phyloP scores from a whole-genome alignment of 768 basidiomycete genomes.

The Galerina marginata region DNA sequence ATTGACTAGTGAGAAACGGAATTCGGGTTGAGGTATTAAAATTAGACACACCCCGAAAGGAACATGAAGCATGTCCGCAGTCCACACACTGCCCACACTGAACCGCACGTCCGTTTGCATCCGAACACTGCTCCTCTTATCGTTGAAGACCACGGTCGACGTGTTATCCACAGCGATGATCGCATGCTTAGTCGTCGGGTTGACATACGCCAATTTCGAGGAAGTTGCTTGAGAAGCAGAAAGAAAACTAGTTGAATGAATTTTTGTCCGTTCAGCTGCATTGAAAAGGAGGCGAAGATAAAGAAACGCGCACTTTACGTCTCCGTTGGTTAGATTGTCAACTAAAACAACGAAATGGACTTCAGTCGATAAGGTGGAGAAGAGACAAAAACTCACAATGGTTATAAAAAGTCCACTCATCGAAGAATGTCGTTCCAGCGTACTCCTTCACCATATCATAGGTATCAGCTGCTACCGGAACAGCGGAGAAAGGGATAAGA shows the following conservation, averaged over 20 bases:
- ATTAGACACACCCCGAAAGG: constrained; percentile 59
- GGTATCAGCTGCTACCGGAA: constrained; percentile 22
- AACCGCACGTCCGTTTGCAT: constrained; percentile 62
- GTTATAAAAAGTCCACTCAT: constrained; percentile 71
- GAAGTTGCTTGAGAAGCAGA: constrained; percentile 50
- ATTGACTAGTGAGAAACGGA: background rate
- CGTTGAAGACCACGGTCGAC: constrained; percentile 50
- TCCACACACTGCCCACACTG: constrained; percentile 66
- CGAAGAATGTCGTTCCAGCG: constrained; percentile 65
- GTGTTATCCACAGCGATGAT: constrained; percentile 81
- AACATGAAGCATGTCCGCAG: constrained; percentile 67
- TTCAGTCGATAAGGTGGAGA: background rate
- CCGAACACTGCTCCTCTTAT: constrained; percentile 74
- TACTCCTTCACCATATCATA: constrained; percentile 64
- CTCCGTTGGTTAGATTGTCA: constrained; percentile 75
- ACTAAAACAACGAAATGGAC: constrained; percentile 36
- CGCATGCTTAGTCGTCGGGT: constrained; percentile 67
- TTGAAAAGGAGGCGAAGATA: background rate
- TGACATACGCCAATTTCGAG: constrained; percentile 64
- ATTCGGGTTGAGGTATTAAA: background rate
- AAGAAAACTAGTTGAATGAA: constrained; percentile 46
- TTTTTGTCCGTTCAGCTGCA: background rate
- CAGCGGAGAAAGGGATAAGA: constrained; percentile 6
- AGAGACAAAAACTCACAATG: constrained; percentile 44
- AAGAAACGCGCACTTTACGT: constrained; percentile 48